A percentile compares a stretch with the other conserved stretches of the same genome.
Evolutionary conservation across 805 yeast species (phyloP).

Genomic region (Pichia sporocuriosa): DNA sequence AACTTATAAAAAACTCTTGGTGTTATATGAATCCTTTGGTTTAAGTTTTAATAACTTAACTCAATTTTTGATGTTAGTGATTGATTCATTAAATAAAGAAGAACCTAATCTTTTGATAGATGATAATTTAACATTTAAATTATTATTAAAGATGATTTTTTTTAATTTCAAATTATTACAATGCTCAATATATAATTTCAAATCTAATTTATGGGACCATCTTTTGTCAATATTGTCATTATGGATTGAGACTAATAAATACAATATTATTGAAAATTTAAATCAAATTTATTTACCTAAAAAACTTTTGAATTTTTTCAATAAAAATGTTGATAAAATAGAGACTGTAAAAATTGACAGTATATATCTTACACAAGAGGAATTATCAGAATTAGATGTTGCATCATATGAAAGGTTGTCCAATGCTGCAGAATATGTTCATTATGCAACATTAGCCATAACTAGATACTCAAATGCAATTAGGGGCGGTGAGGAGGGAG

Average conservation of each 20-base stretch:
- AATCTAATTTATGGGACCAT: slow-evolving; percentile 15
- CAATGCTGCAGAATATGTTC: slow-evolving; percentile 29
- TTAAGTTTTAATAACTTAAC: slow-evolving; percentile 15
- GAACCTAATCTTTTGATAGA: slow-evolving; percentile 5
- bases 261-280: slow-evolving; percentile 7
- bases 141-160: slow-evolving; percentile 19
- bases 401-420: slow-evolving; percentile 24
- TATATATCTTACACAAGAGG: slow-evolving; percentile 14
- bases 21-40: slow-evolving; percentile 17
- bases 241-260: slow-evolving; percentile 18
- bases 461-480: slow-evolving; percentile 22
- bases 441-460: slow-evolving; percentile 22
- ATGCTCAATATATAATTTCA: slow-evolving; percentile 14
- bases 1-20: slow-evolving; percentile 1
- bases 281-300: slow-evolving; percentile 8
- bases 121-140: slow-evolving; percentile 8
- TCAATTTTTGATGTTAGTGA: slow-evolving; percentile 14
- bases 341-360: slow-evolving; percentile 1
- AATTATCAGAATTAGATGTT: slow-evolving; percentile 22
- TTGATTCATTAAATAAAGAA: slow-evolving; percentile 13
- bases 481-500: slow-evolving; percentile 17
- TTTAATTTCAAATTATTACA: slow-evolving; percentile 18
- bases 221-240: slow-evolving; percentile 12
- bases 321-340: not conserved
- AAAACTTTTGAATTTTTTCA: not conserved